phyloP scores from a whole-genome alignment of 2,329 filamentous ascomycete species.

The Arachnopeziza araneosa region DNA sequence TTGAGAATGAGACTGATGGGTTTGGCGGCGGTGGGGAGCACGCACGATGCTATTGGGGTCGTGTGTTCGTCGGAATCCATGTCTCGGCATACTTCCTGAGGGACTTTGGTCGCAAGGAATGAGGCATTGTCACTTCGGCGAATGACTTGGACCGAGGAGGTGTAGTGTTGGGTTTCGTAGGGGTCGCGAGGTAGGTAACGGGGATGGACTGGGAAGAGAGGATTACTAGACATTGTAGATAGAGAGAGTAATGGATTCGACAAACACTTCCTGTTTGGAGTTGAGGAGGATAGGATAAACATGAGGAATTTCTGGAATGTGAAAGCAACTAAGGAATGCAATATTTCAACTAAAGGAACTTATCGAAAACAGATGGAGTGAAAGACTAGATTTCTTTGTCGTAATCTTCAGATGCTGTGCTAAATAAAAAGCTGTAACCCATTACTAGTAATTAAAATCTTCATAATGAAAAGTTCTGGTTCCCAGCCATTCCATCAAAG shows the following conservation, averaged over 20 bases:
- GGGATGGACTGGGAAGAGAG: not conserved
- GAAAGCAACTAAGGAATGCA: not conserved
- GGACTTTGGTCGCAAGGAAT: constrained; percentile 21
- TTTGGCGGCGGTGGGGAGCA: constrained; percentile 20
- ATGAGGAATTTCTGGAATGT: not conserved
- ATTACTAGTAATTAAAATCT: constrained; percentile 38
- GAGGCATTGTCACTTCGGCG: constrained; percentile 19
- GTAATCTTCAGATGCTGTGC: not conserved
- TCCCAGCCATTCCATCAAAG: constrained; percentile 42
- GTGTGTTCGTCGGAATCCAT: not conserved
- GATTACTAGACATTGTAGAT: not conserved
- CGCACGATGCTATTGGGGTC: constrained; percentile 15
- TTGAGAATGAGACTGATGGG: constrained; percentile 26
- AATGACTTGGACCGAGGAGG: constrained; percentile 20
- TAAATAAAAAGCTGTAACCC: not conserved
- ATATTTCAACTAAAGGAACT: not conserved
- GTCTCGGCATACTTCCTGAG: constrained; percentile 3
- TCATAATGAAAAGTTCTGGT: constrained; percentile 43
- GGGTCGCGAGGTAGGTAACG: constrained; percentile 17
- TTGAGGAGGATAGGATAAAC: not conserved
- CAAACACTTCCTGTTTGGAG: too few relatives aligned
- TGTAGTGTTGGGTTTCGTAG: constrained; percentile 7
- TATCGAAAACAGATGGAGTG: not conserved
- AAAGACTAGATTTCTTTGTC: not conserved
- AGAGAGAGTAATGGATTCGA: not conserved